Evolutionary conservation across 768 basidiomycete genomes (phyloP), one percentile per base, ranked within the genome.

Genomic region (Tricholoma flavovirens): DNA sequence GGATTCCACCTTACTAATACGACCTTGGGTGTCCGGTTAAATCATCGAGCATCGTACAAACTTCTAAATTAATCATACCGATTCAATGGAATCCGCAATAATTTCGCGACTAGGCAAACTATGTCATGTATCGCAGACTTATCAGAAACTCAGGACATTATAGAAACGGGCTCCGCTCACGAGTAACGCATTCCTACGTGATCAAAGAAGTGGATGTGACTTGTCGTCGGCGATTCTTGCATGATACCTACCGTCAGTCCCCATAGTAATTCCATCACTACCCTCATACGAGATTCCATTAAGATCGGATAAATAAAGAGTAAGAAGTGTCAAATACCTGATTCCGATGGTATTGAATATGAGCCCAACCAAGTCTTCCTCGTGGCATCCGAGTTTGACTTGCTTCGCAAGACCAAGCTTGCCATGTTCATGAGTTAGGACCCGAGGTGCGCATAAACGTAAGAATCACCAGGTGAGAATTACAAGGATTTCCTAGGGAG

Each of bases 221-320:
- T 10, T 24, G 26, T 51, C n/a, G 5, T 49, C 17, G 46, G 17
- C 9, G 7, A 17, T 21, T 29, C n/a, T 45, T 11, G 14, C 1
- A 17, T 5, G 30, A 9, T 29, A 5, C 78, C 65, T 74, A 84
- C 90, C 90, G 21, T 90, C 87, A 24, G 88, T 91, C 24, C 88
- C 89, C 90, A 93, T 92, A 12, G 91, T 92, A 48, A 93, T 93
- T 15, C 85, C 91, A 69, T 93, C 91, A 62, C 89, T 87, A 19
- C 40, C 11, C 11, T 32, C 45, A 53, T n/a, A 42, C 24, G 35
- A 59, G 30, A 52, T 17, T 15, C 24, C 42, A 15, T 17, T n/a
- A n/a, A n/a, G n/a, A n/a, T n/a, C n/a, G 46, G 42, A 26, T 24
- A 22, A 42, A 17, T 46, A 2, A 59, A 51, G 29, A 17, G 55